phyloP scores from a whole-genome alignment of 345 rosid species.

The Corchorus olitorius region DNA sequence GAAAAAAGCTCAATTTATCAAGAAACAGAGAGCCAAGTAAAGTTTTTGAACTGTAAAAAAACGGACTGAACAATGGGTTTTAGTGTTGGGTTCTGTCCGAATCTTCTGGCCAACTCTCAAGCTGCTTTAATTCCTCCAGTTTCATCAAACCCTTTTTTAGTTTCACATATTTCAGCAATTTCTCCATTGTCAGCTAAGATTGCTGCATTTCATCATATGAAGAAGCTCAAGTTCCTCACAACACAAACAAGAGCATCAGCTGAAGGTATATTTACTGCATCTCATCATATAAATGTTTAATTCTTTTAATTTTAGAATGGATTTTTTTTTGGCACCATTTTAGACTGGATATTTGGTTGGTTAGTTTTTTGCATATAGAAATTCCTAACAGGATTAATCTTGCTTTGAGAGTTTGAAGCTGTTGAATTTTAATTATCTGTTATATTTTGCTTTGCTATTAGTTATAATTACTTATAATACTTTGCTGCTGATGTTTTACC shows the following conservation, averaged over 20 bases:
- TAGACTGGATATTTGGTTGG: conserved; percentile 2
- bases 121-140: conserved; percentile 26
- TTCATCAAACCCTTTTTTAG: conserved; percentile 14
- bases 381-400: neutral
- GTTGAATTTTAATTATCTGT: neutral
- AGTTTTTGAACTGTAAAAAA: neutral
- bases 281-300: neutral
- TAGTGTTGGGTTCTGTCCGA: conserved; percentile 25
- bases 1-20: neutral
- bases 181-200: conserved; percentile 26
- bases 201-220: conserved; percentile 20
- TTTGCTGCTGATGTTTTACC: neutral
- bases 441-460: neutral
- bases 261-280: conserved; percentile 32
- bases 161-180: conserved; percentile 13
- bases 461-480: neutral
- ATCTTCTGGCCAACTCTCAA: conserved; percentile 11
- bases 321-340: too few species aligned
- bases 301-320: neutral
- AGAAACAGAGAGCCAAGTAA: neutral
- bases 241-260: conserved; percentile 40
- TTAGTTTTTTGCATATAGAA: neutral
- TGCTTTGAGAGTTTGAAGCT: neutral
- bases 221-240: conserved; percentile 34
- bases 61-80: conserved; percentile 29